These are phyloP conservation scores for Anethum foeniculum DNA, from an alignment of 140 eudicot genomes.

Conservation along the genomic window DNA sequence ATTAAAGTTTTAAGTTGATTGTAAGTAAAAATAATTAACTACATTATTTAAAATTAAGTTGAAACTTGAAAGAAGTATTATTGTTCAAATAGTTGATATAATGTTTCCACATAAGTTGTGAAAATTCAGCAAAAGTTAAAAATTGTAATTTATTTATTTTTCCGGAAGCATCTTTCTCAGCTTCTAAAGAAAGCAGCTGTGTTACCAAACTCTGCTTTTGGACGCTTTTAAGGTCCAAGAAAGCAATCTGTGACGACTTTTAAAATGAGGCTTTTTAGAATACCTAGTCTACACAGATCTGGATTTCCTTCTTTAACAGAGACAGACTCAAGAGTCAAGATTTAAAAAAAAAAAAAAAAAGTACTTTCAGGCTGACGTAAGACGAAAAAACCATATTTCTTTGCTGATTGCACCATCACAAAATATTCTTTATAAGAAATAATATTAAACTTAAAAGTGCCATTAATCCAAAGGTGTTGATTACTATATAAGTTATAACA, in stretches of 20 bases:
- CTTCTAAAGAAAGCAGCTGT: not conserved
- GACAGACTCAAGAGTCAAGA: not conserved
- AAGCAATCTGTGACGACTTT: too few species aligned
- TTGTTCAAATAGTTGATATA: not conserved
- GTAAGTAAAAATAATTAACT: not conserved
- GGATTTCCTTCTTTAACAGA: not conserved
- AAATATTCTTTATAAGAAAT: too few species aligned
- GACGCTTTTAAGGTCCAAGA: not conserved
- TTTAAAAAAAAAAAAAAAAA: too few species aligned
- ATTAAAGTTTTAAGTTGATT: too few species aligned
- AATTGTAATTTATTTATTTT: too few species aligned
- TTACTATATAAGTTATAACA: too few species aligned
- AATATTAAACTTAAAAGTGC: not conserved
- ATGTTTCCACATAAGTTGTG: not conserved
- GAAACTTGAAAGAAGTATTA: not conserved
- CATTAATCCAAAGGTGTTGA: not conserved
- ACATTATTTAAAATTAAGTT: too few species aligned
- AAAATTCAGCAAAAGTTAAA: not conserved
- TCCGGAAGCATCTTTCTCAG: not conserved
- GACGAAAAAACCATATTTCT: not conserved
- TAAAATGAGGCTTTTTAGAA: not conserved
- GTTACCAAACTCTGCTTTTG: not conserved
- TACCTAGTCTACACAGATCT: not conserved
- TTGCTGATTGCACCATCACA: not conserved
- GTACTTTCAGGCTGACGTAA: not conserved